Evolutionary conservation across 2,329 filamentous ascomycete genomes (phyloP).

Genomic region (Trichoderma asperellum): DNA sequence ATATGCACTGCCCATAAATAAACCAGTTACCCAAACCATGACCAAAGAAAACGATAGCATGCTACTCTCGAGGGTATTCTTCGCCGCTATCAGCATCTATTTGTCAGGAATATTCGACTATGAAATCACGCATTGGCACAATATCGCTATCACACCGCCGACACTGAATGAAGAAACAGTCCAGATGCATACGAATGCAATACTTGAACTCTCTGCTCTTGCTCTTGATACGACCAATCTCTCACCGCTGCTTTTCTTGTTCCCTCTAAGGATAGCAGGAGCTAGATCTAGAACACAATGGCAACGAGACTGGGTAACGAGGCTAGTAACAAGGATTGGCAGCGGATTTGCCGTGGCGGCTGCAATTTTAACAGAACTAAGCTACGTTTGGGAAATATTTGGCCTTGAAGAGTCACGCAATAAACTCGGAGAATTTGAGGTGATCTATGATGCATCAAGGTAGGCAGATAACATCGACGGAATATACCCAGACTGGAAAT

Average conservation of each 20-base stretch:
- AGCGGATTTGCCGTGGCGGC: constrained; percentile 37
- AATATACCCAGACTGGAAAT: neutral
- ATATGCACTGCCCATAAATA: constrained; percentile 10
- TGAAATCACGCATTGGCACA: constrained; percentile 39
- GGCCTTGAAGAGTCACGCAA: neutral
- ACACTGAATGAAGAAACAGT: constrained; percentile 34
- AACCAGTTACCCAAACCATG: neutral
- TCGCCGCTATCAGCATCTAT: constrained; percentile 43
- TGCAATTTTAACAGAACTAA: constrained; percentile 35
- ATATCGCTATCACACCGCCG: constrained; percentile 33
- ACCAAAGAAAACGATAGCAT: constrained; percentile 29
- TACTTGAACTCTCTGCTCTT: constrained; percentile 32
- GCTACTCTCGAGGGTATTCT: constrained; percentile 35
- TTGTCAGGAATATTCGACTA: constrained; percentile 46
- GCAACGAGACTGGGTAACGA: constrained; percentile 35
- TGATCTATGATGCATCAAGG: neutral
- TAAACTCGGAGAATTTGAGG: neutral
- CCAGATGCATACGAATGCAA: constrained; percentile 33
- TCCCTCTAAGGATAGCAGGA: constrained; percentile 43
- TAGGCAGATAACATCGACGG: neutral
- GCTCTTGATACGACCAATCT: constrained; percentile 34
- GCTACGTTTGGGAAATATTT: constrained; percentile 32
- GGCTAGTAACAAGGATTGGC: constrained; percentile 32
- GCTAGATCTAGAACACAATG: constrained; percentile 35
- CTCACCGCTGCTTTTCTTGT: constrained; percentile 42